These are phyloP conservation scores for Puccinia polysora DNA, from an alignment of 1,284 basidiomycete genomes.

Conservation along the genomic window DNA sequence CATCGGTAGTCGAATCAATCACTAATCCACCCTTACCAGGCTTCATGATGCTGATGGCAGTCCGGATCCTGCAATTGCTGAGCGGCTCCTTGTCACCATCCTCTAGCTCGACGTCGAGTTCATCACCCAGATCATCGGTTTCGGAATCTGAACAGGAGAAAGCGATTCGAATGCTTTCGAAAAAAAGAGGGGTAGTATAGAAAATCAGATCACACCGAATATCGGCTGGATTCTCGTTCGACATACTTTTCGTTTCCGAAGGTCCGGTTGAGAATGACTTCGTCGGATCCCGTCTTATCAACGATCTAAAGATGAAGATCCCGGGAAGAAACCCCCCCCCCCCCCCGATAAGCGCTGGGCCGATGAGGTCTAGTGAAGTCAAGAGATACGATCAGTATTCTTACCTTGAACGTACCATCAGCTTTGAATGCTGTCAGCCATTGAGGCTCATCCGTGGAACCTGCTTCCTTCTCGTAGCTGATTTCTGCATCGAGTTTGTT, in stretches of 20 bases:
- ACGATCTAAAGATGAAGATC: conserved; percentile 10
- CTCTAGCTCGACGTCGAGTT: conserved; percentile 11
- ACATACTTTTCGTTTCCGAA: conserved; percentile 44
- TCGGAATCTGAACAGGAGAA: conserved; percentile 43
- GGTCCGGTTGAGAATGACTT: conserved; percentile 21
- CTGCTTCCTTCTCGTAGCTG: conserved; percentile 29
- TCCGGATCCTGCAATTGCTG: conserved; percentile 18
- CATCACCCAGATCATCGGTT: conserved; percentile 29
- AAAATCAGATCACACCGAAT: no score
- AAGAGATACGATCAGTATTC: not conserved
- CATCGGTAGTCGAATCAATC: conserved; percentile 41
- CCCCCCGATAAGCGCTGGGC: not conserved
- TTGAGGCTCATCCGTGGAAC: conserved; percentile 26
- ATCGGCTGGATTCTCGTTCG: no score
- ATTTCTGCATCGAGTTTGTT: conserved; percentile 36
- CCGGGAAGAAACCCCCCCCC: not conserved
- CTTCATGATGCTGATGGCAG: conserved; percentile 39
- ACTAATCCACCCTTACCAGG: conserved; percentile 37
- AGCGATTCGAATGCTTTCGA: conserved; percentile 31
- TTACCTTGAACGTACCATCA: conserved; percentile 40
- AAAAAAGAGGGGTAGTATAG: not conserved
- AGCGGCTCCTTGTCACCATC: conserved; percentile 27
- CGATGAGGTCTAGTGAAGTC: not conserved
- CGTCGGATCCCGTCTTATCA: conserved; percentile 31
- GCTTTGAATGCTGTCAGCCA: conserved; percentile 42